phyloP scores from a whole-genome alignment of 1,284 basidiomycete genomes.

The Vanrija humicola region DNA sequence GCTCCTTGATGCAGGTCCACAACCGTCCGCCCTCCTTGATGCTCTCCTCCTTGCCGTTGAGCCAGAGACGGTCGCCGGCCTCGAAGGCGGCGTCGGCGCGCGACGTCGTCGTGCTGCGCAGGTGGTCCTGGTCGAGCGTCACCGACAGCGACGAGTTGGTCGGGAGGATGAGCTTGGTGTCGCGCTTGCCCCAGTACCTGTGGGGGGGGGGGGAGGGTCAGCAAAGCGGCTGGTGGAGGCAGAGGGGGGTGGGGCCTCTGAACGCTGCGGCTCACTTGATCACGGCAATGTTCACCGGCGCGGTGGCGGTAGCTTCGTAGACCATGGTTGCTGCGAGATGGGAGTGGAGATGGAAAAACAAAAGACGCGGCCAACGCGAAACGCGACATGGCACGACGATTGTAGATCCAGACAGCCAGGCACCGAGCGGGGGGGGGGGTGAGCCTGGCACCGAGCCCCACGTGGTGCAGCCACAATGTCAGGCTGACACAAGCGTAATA shows the following conservation, averaged over 20 bases:
- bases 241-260: too few species aligned
- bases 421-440: too few species aligned
- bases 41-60: conserved; percentile 86
- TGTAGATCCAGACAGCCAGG: too few species aligned
- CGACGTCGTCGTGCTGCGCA: conserved; percentile 89
- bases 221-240: neutral
- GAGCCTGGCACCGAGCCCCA: too few species aligned
- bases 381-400: too few species aligned
- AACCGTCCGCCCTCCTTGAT: conserved; percentile 79
- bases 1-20: conserved; percentile 80
- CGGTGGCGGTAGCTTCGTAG: conserved; percentile 83
- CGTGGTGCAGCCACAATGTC: too few species aligned
- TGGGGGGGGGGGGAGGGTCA: conserved; percentile 12
- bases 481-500: too few species aligned
- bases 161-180: conserved; percentile 90
- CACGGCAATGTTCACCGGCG: conserved; percentile 93
- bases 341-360: neutral
- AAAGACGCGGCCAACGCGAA: neutral
- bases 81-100: conserved; percentile 73
- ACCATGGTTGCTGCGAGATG: conserved; percentile 40
- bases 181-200: conserved; percentile 98
- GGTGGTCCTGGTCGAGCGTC: conserved; percentile 92
- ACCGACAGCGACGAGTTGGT: conserved; percentile 98
- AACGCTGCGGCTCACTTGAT: conserved; percentile 66
- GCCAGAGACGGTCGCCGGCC: conserved; percentile 75